Evolutionary conservation across 805 yeast genomes (phyloP), one percentile per base, ranked within the genome.

Genomic region (Saturnispora halmiae): DNA sequence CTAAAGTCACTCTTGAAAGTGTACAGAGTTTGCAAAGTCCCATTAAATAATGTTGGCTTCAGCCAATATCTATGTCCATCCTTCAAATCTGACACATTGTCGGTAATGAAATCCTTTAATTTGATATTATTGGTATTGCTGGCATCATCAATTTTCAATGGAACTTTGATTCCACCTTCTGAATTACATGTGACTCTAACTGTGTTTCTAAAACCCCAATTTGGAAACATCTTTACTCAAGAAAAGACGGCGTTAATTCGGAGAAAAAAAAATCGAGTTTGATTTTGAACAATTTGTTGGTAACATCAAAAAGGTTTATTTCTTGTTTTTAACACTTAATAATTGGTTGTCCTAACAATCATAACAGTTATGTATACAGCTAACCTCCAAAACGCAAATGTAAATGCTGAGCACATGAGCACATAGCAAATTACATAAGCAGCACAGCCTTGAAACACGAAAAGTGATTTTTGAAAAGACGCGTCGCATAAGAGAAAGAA

Each of bases 1-100:
- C 67, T 67, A 42, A 63, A 69, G 47, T 69, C 67, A 34, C 64
- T 64, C 29, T 69, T 49, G 1, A 71, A 69, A 2, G 72, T 58
- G 48, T 69, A 72, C 13, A 74, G 62, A 3, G 75, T 70, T 53
- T 74, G 79, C 18, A 67, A 47, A 34, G 69, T 68, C 20, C 78
- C 78, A 33, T 66, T 65, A 38, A 69, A 58, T 5, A 73, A 55
- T 11, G 64, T 54, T 3, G 79, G 78, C 45, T 67, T 66, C 36
- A 72, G 58, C 51, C 52, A 57, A 50, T 57, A 69, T n/a, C 58
- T 57, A 40, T 64, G 57, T 4, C 65, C 64, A 16, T 62, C 50
- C 19, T 46, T 41, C 31, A 72, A 56, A 40, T 67, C 69, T 0
- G 77, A 75, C 1, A 66, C 66, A 13, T 54, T 46, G 1, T 53